Conservation (phyloP, 2,329 filamentous ascomycete species). For the Domatiomyces globalis region DNA sequence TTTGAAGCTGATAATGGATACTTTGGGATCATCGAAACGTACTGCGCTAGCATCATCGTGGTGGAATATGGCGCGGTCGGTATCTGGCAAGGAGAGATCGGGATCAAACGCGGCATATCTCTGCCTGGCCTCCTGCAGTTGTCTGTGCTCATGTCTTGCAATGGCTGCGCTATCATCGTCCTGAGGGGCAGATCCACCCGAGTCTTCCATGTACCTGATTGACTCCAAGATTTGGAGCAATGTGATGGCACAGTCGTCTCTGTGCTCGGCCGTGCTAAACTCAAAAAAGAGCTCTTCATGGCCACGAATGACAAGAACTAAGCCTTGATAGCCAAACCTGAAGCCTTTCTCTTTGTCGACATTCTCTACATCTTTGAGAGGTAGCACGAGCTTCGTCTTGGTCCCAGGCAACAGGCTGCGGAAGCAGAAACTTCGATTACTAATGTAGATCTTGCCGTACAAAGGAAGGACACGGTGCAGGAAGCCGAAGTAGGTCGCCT, state of each 20-base stretch:
- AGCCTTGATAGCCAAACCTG: constrained; percentile 73
- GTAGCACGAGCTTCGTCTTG: constrained; percentile 81
- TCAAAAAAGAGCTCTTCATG: constrained; percentile 97
- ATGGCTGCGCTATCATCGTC: constrained; percentile 57
- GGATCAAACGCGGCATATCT: constrained; percentile 25
- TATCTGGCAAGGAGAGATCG: constrained; percentile 11
- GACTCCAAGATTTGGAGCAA: constrained; percentile 64
- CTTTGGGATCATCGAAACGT: constrained; percentile 78
- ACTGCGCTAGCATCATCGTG: constrained; percentile 24
- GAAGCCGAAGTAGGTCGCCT: constrained; percentile 83
- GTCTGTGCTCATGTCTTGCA: constrained; percentile 67
- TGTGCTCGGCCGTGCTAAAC: constrained; percentile 59
- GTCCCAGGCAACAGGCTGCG: constrained; percentile 80
- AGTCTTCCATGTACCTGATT: constrained; percentile 55
- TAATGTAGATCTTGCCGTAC: constrained; percentile 94
- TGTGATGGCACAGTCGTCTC: constrained; percentile 80
- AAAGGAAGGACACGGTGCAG: constrained; percentile 79
- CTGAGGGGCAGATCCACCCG: constrained; percentile 51
- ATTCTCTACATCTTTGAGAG: constrained; percentile 81
- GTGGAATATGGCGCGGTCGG: constrained; percentile 15
- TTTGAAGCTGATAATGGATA: constrained; percentile 84
- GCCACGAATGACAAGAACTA: constrained; percentile 83
- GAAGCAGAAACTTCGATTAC: constrained; percentile 78
- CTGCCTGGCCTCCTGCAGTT: constrained; percentile 59
- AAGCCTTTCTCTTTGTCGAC: constrained; percentile 93